Evolutionary conservation across 495 filamentous ascomycete species (phyloP).

Genomic region (Daldinia grandis): DNA sequence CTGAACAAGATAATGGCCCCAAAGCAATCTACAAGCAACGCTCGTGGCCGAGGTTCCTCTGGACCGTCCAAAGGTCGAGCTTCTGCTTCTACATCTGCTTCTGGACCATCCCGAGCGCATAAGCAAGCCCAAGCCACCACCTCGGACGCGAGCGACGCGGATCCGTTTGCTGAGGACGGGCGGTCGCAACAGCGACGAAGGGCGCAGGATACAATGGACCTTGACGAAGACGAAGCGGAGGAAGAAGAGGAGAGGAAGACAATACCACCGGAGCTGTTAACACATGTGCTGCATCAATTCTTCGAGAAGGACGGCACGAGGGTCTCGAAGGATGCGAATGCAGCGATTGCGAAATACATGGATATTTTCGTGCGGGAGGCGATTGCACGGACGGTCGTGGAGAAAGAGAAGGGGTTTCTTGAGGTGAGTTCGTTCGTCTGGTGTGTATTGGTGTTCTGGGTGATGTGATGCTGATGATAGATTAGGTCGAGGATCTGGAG

Average conservation of each 20-base stretch:
- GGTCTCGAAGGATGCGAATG: slow-evolving; percentile 81
- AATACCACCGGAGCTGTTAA: slow-evolving; percentile 79
- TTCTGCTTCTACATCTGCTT: slow-evolving; percentile 8
- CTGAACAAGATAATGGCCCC: slow-evolving; percentile 23
- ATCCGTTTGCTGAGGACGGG: slow-evolving; percentile 40
- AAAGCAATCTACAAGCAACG: slow-evolving; percentile 25
- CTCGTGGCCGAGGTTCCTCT: slow-evolving; percentile 16
- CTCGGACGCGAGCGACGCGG: slow-evolving; percentile 29
- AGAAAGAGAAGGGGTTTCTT: slow-evolving; percentile 73
- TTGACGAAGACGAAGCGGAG: slow-evolving; percentile 42
- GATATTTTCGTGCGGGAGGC: slow-evolving; percentile 94
- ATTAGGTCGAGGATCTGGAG: slow-evolving; percentile 82
- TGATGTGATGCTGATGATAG: slow-evolving; percentile 11
- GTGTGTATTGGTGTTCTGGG: neutral
- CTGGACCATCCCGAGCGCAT: slow-evolving; percentile 18
- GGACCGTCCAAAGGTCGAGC: slow-evolving; percentile 8
- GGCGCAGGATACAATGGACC: slow-evolving; percentile 29
- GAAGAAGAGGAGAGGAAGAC: slow-evolving; percentile 50
- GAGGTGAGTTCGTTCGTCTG: slow-evolving; percentile 64
- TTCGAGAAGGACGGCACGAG: slow-evolving; percentile 76
- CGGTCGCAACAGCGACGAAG: slow-evolving; percentile 1
- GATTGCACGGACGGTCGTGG: slow-evolving; percentile 79
- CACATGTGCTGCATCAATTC: slow-evolving; percentile 77
- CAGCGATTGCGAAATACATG: slow-evolving; percentile 82
- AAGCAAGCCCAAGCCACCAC: slow-evolving; percentile 7